Percentiles rank a stretch among this genome's conserved stretches.
Conservation (phyloP, 2,329 filamentous ascomycete genomes). For the Xylariaceae sp. region DNA sequence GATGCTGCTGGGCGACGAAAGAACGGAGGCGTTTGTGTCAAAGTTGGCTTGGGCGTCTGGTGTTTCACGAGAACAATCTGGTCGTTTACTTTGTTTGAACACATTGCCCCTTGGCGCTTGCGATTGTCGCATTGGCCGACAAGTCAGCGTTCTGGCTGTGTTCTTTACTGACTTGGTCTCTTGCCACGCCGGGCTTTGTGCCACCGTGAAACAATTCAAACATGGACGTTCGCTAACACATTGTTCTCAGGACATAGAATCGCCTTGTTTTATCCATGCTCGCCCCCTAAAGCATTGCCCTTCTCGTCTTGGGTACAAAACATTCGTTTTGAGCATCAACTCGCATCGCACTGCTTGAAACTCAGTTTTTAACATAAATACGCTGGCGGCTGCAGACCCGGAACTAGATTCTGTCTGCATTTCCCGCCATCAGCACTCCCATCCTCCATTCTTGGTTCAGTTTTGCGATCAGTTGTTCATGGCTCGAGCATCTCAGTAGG, state of each 20-base stretch:
- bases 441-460: not conserved
- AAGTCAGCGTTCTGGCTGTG: not conserved
- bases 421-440: not conserved
- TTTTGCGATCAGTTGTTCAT: constrained; percentile 28
- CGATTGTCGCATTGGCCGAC: not conserved
- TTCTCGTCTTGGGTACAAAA: constrained; percentile 8
- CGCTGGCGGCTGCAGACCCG: not conserved
- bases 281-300: not conserved
- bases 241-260: constrained; percentile 1
- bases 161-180: not conserved
- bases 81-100: not conserved
- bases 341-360: constrained; percentile 1
- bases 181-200: not conserved
- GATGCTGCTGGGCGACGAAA: not conserved
- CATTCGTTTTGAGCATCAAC: constrained; percentile 9
- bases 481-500: constrained; percentile 38
- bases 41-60: not conserved
- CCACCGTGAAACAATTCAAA: not conserved
- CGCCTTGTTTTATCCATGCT: constrained; percentile 7
- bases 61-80: not conserved
- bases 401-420: not conserved
- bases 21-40: not conserved
- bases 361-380: not conserved
- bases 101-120: not conserved
- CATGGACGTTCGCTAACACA: constrained; percentile 1